These are phyloP conservation scores for Euphorbia lathyris DNA, from an alignment of 345 rosid species.

Conservation along the genomic window DNA sequence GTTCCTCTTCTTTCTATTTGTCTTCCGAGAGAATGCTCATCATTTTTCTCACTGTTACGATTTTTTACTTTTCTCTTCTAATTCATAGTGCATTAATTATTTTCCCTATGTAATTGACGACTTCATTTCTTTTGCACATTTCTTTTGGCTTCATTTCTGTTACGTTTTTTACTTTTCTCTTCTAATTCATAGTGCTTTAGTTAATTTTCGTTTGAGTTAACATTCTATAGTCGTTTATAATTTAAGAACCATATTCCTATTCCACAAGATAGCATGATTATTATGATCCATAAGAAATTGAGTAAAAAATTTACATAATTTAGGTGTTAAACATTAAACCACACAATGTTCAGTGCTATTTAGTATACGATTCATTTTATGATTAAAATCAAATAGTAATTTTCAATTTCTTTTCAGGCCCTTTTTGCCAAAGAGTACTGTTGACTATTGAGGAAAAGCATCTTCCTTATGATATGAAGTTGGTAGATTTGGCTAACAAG, in stretches of 20 bases:
- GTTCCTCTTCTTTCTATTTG: conserved; percentile 9
- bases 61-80: neutral
- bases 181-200: neutral
- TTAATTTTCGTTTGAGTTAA: neutral
- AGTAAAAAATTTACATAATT: neutral
- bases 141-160: neutral
- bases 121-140: neutral
- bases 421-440: conserved; percentile 86
- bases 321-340: neutral
- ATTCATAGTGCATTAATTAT: neutral
- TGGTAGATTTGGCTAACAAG: conserved; percentile 76
- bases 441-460: conserved; percentile 89
- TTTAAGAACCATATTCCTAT: neutral
- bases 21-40: neutral
- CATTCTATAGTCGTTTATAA: neutral
- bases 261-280: neutral
- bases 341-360: neutral
- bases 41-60: neutral
- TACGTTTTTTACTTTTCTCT: too few relatives aligned
- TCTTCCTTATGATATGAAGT: conserved; percentile 77
- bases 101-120: neutral
- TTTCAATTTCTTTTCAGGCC: conserved; percentile 43
- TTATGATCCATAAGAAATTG: neutral
- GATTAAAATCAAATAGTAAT: neutral
- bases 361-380: neutral